Evolutionary conservation across 768 basidiomycete species (phyloP).

Genomic region (Suillus weaverae): DNA sequence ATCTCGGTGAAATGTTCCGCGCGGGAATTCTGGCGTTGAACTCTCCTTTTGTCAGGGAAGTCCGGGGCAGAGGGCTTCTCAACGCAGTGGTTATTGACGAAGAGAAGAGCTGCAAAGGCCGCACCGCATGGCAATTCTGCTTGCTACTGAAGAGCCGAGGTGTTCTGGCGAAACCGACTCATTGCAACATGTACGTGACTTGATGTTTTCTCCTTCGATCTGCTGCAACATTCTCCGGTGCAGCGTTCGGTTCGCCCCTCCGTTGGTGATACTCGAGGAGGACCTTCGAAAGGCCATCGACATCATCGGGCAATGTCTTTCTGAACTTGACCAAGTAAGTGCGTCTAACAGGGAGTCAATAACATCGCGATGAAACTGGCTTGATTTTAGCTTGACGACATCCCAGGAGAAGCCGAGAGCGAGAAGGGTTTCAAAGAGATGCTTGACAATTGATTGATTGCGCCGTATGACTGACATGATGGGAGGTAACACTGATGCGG

Average conservation of each 20-base stretch:
- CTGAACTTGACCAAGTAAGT: conserved; percentile 77
- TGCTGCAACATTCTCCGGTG: conserved; percentile 1
- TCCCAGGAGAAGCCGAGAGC: conserved; percentile 64
- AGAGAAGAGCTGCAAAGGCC: conserved; percentile 66
- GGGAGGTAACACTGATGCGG: not conserved
- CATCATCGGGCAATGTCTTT: conserved; percentile 74
- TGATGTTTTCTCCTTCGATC: not conserved
- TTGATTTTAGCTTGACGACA: conserved; percentile 47
- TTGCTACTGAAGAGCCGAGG: conserved; percentile 88
- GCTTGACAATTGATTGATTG: conserved; percentile 22
- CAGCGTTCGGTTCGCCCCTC: conserved; percentile 96
- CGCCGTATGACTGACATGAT: not conserved
- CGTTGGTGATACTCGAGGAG: conserved; percentile 88
- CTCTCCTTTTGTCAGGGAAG: conserved; percentile 70
- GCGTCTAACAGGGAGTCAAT: not conserved
- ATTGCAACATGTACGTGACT: conserved; percentile 80
- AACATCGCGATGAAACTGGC: not conserved
- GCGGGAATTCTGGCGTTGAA: conserved; percentile 54
- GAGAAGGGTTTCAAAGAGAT: conserved; percentile 56
- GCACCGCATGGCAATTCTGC: conserved; percentile 96
- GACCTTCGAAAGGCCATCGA: conserved; percentile 74
- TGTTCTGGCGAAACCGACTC: conserved; percentile 94
- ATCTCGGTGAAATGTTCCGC: conserved; percentile 83
- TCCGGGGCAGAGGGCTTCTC: conserved; percentile 85
- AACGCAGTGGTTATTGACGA: conserved; percentile 96